Evolutionary conservation across 441 rosid genomes (phyloP).

Genomic region (Croton setiger): DNA sequence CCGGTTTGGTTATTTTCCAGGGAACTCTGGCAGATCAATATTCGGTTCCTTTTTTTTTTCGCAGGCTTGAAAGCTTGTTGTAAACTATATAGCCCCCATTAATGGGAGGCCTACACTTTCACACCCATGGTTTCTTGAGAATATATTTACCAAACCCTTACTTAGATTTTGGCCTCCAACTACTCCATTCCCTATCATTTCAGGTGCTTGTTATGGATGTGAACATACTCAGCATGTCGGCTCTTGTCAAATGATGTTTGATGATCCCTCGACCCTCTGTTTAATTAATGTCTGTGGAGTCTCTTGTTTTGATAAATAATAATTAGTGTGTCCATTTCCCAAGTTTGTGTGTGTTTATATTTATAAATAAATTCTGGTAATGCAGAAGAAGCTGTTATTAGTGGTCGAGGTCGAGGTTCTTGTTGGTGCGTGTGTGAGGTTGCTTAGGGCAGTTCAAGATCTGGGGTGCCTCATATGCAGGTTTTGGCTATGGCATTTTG

Average conservation of each 20-base stretch:
- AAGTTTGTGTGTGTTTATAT: no score
- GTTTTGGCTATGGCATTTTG: conserved; percentile 20
- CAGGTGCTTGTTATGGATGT: conserved; percentile 24
- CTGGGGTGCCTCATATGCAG: conserved; percentile 25
- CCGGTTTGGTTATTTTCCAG: conserved; percentile 30
- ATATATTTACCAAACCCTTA: conserved; percentile 36
- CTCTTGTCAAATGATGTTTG: conserved; percentile 18
- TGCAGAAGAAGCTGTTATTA: no score
- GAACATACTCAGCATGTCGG: conserved; percentile 21
- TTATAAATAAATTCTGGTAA: no score
- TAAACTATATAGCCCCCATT: conserved; percentile 27
- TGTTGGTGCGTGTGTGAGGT: conserved; percentile 16
- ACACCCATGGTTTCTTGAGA: conserved; percentile 41
- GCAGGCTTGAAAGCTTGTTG: conserved; percentile 36
- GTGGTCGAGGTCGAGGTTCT: neutral
- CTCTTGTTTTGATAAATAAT: neutral
- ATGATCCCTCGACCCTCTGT: conserved; percentile 9
- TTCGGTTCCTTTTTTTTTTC: conserved; percentile 30
- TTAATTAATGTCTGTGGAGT: conserved; percentile 23
- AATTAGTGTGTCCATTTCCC: no score
- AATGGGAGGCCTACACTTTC: conserved; percentile 29
- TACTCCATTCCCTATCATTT: conserved; percentile 10
- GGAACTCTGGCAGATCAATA: conserved; percentile 33
- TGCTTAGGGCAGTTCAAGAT: conserved; percentile 28
- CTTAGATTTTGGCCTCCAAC: conserved; percentile 27